A percentile compares a stretch with the other conserved stretches of the same genome.
phyloP scores from a whole-genome alignment of 1,284 basidiomycete species.

The Cerioporus squamosus region DNA sequence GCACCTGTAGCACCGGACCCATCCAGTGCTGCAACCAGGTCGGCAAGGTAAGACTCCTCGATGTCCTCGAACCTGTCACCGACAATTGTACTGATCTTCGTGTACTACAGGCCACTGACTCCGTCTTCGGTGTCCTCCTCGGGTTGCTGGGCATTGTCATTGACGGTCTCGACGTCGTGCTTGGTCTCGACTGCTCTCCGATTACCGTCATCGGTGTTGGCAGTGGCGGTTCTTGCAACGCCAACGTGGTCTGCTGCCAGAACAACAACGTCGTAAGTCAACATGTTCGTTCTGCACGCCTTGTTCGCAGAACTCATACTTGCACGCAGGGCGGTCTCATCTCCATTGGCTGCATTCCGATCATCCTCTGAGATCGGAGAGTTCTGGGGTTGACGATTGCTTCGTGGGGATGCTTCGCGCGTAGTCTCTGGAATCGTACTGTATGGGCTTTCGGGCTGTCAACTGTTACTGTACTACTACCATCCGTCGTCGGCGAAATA shows the following conservation, averaged over 20 bases:
- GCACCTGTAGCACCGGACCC: conserved; percentile 22
- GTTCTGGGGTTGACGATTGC: neutral
- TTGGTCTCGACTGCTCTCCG: conserved; percentile 29
- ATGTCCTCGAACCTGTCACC: no score
- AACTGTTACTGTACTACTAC: no score
- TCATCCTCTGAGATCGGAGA: conserved; percentile 11
- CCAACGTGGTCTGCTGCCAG: conserved; percentile 28
- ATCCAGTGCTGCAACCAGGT: conserved; percentile 25
- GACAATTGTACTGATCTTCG: neutral
- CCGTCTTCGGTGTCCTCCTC: conserved; percentile 10
- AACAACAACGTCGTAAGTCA: conserved; percentile 25
- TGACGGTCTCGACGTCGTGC: conserved; percentile 16
- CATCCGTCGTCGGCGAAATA: no score
- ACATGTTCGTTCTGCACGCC: neutral
- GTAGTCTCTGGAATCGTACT: neutral
- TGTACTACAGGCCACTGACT: conserved; percentile 11
- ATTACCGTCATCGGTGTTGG: conserved; percentile 25
- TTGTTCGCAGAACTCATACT: no score
- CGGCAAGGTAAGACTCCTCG: conserved; percentile 4
- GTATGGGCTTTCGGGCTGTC: neutral
- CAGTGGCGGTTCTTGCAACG: conserved; percentile 16
- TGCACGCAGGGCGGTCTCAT: conserved; percentile 21
- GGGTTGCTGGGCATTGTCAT: conserved; percentile 27
- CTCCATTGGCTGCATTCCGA: conserved; percentile 25
- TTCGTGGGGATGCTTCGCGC: neutral